Evolutionary conservation across 2,329 filamentous ascomycete species (phyloP).

Genomic region (Verticillium nonalfalfae): DNA sequence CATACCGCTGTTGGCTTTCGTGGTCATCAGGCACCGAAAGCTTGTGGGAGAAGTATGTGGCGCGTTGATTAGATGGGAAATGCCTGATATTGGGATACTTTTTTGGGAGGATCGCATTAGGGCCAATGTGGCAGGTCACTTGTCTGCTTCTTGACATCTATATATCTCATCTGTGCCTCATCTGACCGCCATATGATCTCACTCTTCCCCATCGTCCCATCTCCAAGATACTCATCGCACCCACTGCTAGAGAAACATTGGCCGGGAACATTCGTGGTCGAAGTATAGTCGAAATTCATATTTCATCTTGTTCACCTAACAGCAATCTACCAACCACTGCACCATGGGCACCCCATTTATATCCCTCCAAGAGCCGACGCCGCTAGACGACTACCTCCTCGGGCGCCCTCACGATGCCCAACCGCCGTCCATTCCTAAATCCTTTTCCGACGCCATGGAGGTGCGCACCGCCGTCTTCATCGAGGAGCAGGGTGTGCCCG

Average conservation of each 20-base stretch:
- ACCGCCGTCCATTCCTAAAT: constrained; percentile 35
- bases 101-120: not conserved
- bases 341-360: constrained; percentile 45
- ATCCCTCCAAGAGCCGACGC: constrained; percentile 38
- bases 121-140: not conserved
- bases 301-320: not conserved
- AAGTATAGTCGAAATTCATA: not conserved
- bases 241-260: too few species aligned
- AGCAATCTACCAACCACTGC: not conserved
- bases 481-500: constrained; percentile 48
- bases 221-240: too few species aligned
- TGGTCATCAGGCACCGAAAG: not conserved
- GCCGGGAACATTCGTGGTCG: too few species aligned
- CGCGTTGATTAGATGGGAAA: not conserved
- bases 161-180: too few species aligned
- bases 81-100: not conserved
- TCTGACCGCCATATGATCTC: too few species aligned
- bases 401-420: constrained; percentile 35
- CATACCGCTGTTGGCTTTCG: not conserved
- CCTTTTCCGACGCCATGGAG: constrained; percentile 59
- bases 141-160: not conserved
- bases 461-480: constrained; percentile 58
- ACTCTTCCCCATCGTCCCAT: too few species aligned
- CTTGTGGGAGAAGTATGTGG: not conserved
- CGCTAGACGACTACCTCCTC: constrained; percentile 40